Base-by-base conservation (phyloP, 2,329 filamentous ascomycete genomes). In the Colletotrichum coccodes region DNA sequence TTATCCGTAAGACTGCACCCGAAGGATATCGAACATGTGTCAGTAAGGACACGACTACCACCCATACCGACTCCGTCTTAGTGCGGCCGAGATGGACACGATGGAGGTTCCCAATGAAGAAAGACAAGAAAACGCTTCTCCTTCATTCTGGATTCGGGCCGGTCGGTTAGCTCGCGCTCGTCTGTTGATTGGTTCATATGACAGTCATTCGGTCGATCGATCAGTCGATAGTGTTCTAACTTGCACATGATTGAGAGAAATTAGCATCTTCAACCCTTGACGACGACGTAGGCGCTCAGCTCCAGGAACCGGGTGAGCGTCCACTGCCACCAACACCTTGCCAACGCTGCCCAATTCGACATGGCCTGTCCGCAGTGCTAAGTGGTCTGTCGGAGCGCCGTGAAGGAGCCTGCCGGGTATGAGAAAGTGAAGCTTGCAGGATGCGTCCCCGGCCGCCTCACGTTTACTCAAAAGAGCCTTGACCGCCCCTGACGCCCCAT, bases 251-350 rank as follows among this genome's bases (percentile, higher is more conserved):
- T 23, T 60, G 40, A 49, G 49, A 54, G 34, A 49, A 50, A 60
- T 65, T 64, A 57, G 36, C 49, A 60, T 44, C 40, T 58, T 60
- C 49, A 40, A 56, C 49, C 44, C 56, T 56, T 58, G 60, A 64
- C 53, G 62, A 60, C 54, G 50, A 69, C 59, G 49, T 66, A 69
- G 66, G 49, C 42, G 40, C 54, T 69, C 36, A 47, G 49, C 30
- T 65, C 62, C 62, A 64, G 66, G 53, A 69, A 69, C 66, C 62
- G 54, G 66, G 66, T 60, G 54, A 56, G 49, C 56, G 62, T 69
- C 46, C 64, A 64, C 52, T 46, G 54, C 64, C 60, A 58, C 50
- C 52, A 58, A 47, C 52, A 59, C 50, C 18, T n/a, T 53, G 28
- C 18, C 60, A 60, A n/a, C 62, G 50, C 49, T 60, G 34, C 62